phyloP scores from a whole-genome alignment of 495 filamentous ascomycete species.

The Penicillium pancosmium region DNA sequence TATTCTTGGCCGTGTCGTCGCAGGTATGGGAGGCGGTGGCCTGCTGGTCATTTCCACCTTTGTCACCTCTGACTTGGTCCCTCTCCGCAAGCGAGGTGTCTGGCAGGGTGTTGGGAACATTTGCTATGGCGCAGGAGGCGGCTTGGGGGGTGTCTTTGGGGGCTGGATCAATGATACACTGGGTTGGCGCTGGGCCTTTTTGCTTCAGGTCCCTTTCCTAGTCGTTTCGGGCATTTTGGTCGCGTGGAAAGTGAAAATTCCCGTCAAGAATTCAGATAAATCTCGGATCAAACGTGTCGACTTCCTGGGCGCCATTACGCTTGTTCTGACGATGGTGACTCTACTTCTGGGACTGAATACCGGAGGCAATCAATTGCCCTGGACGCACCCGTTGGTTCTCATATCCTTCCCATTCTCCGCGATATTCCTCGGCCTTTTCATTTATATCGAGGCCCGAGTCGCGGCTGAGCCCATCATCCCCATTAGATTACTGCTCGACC shows the following conservation, averaged over 20 bases:
- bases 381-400: slow-evolving; percentile 81
- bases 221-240: slow-evolving; percentile 68
- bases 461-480: slow-evolving; percentile 84
- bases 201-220: slow-evolving; percentile 72
- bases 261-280: slow-evolving; percentile 67
- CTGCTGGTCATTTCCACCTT: slow-evolving; percentile 82
- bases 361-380: slow-evolving; percentile 83
- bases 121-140: slow-evolving; percentile 70
- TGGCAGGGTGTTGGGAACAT: slow-evolving; percentile 89
- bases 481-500: slow-evolving; percentile 70
- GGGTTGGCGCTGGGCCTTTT: slow-evolving; percentile 78
- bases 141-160: slow-evolving; percentile 64
- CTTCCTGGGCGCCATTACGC: slow-evolving; percentile 71
- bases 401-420: slow-evolving; percentile 66
- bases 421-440: slow-evolving; percentile 55
- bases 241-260: slow-evolving; percentile 68
- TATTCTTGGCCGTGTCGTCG: slow-evolving; percentile 77
- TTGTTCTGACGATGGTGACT: slow-evolving; percentile 70
- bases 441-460: slow-evolving; percentile 66
- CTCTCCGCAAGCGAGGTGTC: slow-evolving; percentile 77
- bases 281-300: slow-evolving; percentile 73
- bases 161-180: slow-evolving; percentile 79
- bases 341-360: slow-evolving; percentile 81
- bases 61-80: slow-evolving; percentile 79
- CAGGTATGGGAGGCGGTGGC: slow-evolving; percentile 85